A percentile compares a stretch with the other conserved stretches of the same genome.
phyloP scores from a whole-genome alignment of 176 grass and related monocot genomes.

The Sorghum bicolor region Sorghum_bicolor_NCBIv3 NC_012871.2:61206501-61207000 shows the following conservation, averaged over 20 bases:
- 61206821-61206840: not conserved
- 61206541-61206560: not conserved
- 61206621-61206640: slow-evolving; percentile 14
- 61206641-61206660: slow-evolving; percentile 18
- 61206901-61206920: no score
- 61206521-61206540: no score
- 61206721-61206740: not conserved
- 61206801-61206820: slow-evolving; percentile 18
- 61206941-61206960: no score
- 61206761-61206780: not conserved
- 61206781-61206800: not conserved
- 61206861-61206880: no score
- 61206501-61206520: no score
- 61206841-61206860: no score
- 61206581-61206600: slow-evolving; percentile 18
- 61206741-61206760: not conserved
- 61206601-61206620: not conserved
- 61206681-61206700: not conserved
- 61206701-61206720: not conserved
- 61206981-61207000: no score
- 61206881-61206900: no score
- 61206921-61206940: no score
- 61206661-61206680: slow-evolving; percentile 29
- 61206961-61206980: no score
- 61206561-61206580: not conserved